Evolutionary conservation across 2,329 filamentous ascomycete species (phyloP).

Genomic region (Diplodia corticola): DNA sequence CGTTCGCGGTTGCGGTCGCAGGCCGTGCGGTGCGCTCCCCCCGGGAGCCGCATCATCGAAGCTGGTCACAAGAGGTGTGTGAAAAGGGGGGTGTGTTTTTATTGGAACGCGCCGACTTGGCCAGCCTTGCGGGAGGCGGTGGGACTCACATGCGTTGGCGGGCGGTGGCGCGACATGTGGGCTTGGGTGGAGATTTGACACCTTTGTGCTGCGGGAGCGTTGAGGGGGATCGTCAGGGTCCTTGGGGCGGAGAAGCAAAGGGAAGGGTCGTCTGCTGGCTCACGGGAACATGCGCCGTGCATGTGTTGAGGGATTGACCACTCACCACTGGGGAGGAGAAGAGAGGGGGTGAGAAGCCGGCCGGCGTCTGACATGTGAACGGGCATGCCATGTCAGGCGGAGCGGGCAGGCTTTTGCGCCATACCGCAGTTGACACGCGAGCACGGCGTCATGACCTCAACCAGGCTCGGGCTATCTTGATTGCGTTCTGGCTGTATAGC

Average conservation of each 20-base stretch:
- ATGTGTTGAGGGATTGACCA: slow-evolving; percentile 21
- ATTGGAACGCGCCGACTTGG: neutral
- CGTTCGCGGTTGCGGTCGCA: neutral
- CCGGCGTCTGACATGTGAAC: slow-evolving; percentile 1
- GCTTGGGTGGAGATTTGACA: neutral
- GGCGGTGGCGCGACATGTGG: neutral
- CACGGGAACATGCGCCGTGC: slow-evolving; percentile 12
- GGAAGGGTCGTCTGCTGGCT: neutral
- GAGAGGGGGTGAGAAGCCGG: neutral
- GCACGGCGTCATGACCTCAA: neutral
- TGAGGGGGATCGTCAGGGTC: slow-evolving; percentile 20
- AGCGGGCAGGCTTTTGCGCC: neutral
- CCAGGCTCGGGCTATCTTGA: neutral
- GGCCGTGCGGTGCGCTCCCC: neutral
- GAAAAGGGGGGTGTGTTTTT: neutral
- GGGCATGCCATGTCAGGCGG: neutral
- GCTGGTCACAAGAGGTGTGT: neutral
- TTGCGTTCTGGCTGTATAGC: neutral
- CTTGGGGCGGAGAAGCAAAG: neutral
- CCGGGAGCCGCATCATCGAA: neutral
- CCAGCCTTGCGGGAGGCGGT: too few species aligned
- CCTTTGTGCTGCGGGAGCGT: slow-evolving; percentile 10
- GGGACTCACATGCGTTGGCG: neutral
- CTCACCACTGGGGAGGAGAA: neutral
- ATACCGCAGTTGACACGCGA: neutral